Evolutionary conservation across 352 stramenopile species (phyloP).

Genomic region (Pythium brachiatum): DNA sequence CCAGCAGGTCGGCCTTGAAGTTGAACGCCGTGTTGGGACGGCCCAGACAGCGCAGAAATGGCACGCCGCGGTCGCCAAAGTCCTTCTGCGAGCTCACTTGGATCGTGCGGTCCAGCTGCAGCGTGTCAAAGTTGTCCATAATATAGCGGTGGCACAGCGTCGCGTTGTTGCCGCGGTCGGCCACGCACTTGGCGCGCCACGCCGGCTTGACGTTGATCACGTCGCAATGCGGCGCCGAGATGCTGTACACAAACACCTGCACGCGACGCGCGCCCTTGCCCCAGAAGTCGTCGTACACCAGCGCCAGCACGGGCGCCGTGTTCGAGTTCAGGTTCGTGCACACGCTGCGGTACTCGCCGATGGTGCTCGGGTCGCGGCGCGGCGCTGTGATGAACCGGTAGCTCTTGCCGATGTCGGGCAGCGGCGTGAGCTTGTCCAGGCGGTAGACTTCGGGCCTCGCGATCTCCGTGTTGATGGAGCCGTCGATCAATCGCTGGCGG

Average conservation of each 20-base stretch:
- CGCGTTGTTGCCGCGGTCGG: slow-evolving; percentile 25
- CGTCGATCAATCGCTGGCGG: slow-evolving; percentile 14
- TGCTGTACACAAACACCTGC: slow-evolving; percentile 31
- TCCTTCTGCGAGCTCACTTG: slow-evolving; percentile 35
- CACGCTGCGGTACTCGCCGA: slow-evolving; percentile 26
- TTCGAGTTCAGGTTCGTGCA: slow-evolving; percentile 32
- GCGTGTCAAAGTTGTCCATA: slow-evolving; percentile 38
- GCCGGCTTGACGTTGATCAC: slow-evolving; percentile 27
- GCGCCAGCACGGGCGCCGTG: slow-evolving; percentile 21
- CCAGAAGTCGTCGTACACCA: slow-evolving; percentile 34
- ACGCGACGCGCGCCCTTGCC: slow-evolving; percentile 24
- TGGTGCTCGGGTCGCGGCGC: slow-evolving; percentile 17
- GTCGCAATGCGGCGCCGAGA: slow-evolving; percentile 33
- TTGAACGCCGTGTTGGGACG: slow-evolving; percentile 34
- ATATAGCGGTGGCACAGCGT: slow-evolving; percentile 42
- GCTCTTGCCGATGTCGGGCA: slow-evolving; percentile 22
- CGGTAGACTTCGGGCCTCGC: not conserved
- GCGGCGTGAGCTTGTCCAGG: slow-evolving; percentile 18
- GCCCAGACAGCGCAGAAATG: slow-evolving; percentile 49
- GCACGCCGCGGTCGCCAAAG: slow-evolving; percentile 37
- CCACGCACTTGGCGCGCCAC: slow-evolving; percentile 31
- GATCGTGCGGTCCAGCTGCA: slow-evolving; percentile 30
- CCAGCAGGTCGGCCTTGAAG: slow-evolving; percentile 59
- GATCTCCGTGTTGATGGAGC: slow-evolving; percentile 28
- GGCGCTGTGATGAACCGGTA: slow-evolving; percentile 29